Base-by-base conservation (phyloP, 306 rosid genomes). In the Mimosa pudica region DNA sequence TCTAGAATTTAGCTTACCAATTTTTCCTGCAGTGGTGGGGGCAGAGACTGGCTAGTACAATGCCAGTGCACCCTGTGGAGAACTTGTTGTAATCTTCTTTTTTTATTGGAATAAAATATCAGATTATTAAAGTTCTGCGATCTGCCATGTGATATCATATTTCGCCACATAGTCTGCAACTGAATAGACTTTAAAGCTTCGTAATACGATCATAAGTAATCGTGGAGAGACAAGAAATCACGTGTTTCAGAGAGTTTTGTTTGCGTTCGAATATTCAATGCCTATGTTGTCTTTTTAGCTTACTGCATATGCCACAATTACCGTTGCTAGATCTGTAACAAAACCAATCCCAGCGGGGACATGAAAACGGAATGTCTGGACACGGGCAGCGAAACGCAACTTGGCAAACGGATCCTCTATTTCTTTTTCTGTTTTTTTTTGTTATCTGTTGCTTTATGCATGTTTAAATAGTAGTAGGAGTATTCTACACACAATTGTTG, bases 21-120 rank as follows among this genome's bases (percentile, higher is more conserved):
- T 84, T 84, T 86, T 84, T 70, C 86, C 80, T 57, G 36, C 86
- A 85, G 88, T 45, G 91, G 83, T 82, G 86, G 79, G 54, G 49
- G 78, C 70, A 11, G 42, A 62, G 42, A n/a, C 66, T 10, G 36
- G 66, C 38, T 2, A 62, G 68, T 32, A 35, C n/a, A 32, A 32
- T 32, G 42, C 70, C 85, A 74, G 73, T 82, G 81, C 80, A 80
- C 87, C 88, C 87, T 85, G 55, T 86, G 86, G 88, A 79, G 74
- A 74, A 74, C 74, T 80, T 67, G 84, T 85, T 79, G 80, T 9
- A 67, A 67, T 70, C 47, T 17, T 1, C 1, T 11, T 38, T 38
- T 1, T 17, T 17, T 4, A 2, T 47, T 9, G 35, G 44, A 68
- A 46, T 8, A 20, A 20, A 24, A 13, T 32, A 69, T 42, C 14